These are phyloP conservation scores for Myxozyma sirexii DNA, from an alignment of 805 yeast genomes.

Conservation along the genomic window DNA sequence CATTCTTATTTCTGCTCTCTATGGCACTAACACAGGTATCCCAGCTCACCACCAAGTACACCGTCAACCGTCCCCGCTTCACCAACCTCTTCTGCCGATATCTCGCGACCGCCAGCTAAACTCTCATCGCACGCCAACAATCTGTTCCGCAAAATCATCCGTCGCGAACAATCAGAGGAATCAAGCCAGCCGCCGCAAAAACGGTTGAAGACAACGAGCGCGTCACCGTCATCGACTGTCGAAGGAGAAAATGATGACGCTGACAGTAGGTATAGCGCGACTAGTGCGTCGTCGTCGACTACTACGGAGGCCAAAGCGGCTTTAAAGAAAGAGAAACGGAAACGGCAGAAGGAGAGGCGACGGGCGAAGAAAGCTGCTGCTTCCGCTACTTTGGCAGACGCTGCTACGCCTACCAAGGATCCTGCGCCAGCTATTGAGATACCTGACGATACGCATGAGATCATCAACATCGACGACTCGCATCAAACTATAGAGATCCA, in stretches of 20 bases:
- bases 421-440: too few species aligned
- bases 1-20: not conserved
- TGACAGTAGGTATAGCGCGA: slow-evolving; percentile 25
- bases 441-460: not conserved
- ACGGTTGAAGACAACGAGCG: not conserved
- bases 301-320: not conserved
- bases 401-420: not conserved
- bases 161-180: slow-evolving; percentile 3
- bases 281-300: not conserved
- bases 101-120: too few species aligned
- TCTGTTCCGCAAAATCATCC: slow-evolving; percentile 6
- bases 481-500: not conserved
- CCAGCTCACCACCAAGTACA: slow-evolving; percentile 9
- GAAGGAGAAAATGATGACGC: slow-evolving; percentile 3
- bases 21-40: not conserved
- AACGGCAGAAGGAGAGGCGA: not conserved
- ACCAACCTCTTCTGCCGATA: not conserved
- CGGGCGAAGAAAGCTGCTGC: not conserved
- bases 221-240: not conserved
- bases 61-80: not conserved
- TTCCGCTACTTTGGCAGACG: not conserved
- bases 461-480: not conserved
- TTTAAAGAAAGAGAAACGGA: slow-evolving; percentile 1
- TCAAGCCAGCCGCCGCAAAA: slow-evolving; percentile 2
- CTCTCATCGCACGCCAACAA: not conserved